Evolutionary conservation across 768 basidiomycete species (phyloP).

Genomic region (Boletus sensibilis): DNA sequence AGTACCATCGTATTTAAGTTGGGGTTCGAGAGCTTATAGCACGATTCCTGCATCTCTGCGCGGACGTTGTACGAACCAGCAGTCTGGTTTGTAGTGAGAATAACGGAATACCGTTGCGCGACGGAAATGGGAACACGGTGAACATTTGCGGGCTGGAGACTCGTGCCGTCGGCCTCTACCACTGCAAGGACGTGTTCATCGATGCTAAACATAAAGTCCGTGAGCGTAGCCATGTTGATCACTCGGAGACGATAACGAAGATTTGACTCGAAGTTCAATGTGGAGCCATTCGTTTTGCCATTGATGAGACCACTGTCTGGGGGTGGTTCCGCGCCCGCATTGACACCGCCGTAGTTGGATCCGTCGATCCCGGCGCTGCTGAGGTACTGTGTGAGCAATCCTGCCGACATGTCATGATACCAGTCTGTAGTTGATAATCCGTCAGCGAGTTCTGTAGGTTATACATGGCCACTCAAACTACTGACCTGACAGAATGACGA

Average conservation of each 20-base stretch:
- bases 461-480: conserved; percentile 6
- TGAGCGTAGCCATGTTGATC: conserved; percentile 48
- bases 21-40: conserved; percentile 33
- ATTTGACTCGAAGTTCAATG: conserved; percentile 36
- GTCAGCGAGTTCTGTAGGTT: neutral
- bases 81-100: conserved; percentile 42
- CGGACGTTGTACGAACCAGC: conserved; percentile 37
- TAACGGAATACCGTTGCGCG: conserved; percentile 52
- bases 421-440: conserved; percentile 24
- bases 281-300: conserved; percentile 25
- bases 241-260: conserved; percentile 46
- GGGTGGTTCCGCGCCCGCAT: conserved; percentile 37
- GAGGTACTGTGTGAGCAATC: conserved; percentile 32
- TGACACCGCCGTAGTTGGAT: conserved; percentile 31
- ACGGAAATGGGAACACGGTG: conserved; percentile 41
- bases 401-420: conserved; percentile 34
- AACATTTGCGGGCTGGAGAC: conserved; percentile 39
- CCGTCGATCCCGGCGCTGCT: conserved; percentile 25
- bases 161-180: conserved; percentile 49
- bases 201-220: conserved; percentile 44
- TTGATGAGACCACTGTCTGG: conserved; percentile 40
- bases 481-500: conserved; percentile 37
- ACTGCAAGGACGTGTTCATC: conserved; percentile 47
- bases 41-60: conserved; percentile 34
- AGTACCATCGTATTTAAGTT: conserved; percentile 31